These are phyloP conservation scores for Colletotrichum tabaci DNA, from an alignment of 2,329 filamentous ascomycete genomes.

Conservation along the genomic window DNA sequence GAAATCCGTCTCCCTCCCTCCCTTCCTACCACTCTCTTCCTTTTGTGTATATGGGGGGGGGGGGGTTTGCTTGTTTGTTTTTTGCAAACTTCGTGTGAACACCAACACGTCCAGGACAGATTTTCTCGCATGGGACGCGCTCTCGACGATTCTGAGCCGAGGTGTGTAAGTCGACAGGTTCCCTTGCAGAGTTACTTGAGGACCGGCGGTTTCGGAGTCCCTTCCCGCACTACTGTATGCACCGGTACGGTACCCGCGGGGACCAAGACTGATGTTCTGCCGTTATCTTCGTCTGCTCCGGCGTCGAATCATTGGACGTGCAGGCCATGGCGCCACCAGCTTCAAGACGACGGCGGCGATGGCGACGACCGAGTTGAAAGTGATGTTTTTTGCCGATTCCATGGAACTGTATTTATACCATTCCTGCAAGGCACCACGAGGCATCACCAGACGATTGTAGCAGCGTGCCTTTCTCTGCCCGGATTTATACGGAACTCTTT, in stretches of 20 bases:
- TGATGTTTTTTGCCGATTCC: constrained; percentile 13
- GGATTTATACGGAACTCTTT: not conserved
- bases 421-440: not conserved
- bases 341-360: constrained; percentile 5
- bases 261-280: not conserved
- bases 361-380: not conserved
- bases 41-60: no score
- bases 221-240: constrained; percentile 8
- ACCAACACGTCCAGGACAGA: no score
- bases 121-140: no score
- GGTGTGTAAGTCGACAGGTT: not conserved
- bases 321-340: constrained; percentile 6
- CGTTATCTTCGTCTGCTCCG: not conserved
- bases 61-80: no score
- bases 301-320: constrained; percentile 11
- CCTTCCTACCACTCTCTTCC: no score
- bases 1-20: not conserved
- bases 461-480: not conserved
- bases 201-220: not conserved
- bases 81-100: no score
- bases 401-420: not conserved
- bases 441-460: constrained; percentile 1
- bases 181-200: constrained; percentile 3
- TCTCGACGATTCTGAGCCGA: no score
- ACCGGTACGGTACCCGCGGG: constrained; percentile 6